Base-by-base conservation (phyloP, 371 early-diverging fungal species). In the Mortierella sp. region DNA sequence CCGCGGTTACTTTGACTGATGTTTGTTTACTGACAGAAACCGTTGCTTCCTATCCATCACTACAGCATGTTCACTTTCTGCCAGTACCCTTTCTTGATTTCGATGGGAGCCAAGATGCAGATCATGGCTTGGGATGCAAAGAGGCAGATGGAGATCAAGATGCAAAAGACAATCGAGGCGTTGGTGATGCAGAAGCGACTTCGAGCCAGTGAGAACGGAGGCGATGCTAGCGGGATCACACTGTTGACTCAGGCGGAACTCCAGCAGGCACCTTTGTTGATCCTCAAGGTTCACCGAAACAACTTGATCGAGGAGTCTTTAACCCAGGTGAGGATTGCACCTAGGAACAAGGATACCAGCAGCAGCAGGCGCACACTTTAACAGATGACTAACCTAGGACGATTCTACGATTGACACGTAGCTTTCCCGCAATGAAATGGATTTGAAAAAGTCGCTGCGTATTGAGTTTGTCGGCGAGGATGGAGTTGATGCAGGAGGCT, bases 401-500 rank as follows among this genome's bases (percentile, higher is more conserved):
- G 37, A 72, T 6, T 19, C 37, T 46, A 34, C 6, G 6, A 67
- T 37, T 10, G 5, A 28, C 34, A 34, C 26, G 21, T 81, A 96
- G 92, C 81, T 96, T 16, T 90, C 93, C 4, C 89, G 90, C 67
- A 91, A 92, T 51, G 91, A 94, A 75, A 87, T 90, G 73, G 98
- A 98, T 73, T 88, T 98, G 69, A 97, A 98, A 81, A 95, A 97
- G 82, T 94, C 94, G 14, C 88, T 98, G 31, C 93, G 94, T 24
- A 95, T 98, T 69, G 92, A 95, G 78, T 98, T 98, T 90, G 89
- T 95, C 37, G 97, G 95, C 11, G 98, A 98, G 87, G 95, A 94
- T 69, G 93, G 95, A 87, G 97, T 94, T 5, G 99, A 99, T 89
- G 98, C 95, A n/a, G 99, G 99, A 69, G 99, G 99, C 0, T 88